These are phyloP conservation scores for Clonostachys byssicola DNA, from an alignment of 2,329 filamentous ascomycete species.

Conservation along the genomic window DNA sequence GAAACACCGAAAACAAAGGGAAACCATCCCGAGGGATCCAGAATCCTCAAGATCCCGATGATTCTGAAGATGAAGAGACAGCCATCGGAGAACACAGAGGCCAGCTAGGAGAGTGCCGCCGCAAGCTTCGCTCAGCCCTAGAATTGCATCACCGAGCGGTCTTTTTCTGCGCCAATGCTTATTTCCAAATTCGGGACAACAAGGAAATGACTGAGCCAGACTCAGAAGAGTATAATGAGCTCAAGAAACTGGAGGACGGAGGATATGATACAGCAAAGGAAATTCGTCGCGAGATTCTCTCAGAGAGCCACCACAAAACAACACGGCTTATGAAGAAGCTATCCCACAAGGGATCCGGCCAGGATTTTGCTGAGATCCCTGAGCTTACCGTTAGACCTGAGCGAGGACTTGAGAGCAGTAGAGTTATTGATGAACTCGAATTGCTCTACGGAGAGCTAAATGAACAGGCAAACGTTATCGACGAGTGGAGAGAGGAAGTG, in stretches of 20 bases:
- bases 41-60: not conserved
- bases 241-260: conserved; percentile 68
- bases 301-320: conserved; percentile 34
- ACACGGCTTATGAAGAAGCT: conserved; percentile 57
- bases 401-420: conserved; percentile 69
- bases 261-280: conserved; percentile 75
- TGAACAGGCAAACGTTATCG: conserved; percentile 64
- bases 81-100: conserved; percentile 24
- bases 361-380: conserved; percentile 59
- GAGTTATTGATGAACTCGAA: conserved; percentile 62
- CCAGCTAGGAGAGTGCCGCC: conserved; percentile 54
- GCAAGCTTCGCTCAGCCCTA: conserved; percentile 65
- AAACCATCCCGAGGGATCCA: not conserved
- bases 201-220: conserved; percentile 57
- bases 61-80: conserved; percentile 19
- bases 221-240: conserved; percentile 59
- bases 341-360: conserved; percentile 41
- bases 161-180: conserved; percentile 82
- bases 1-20: conserved; percentile 1
- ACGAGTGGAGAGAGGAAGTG: conserved; percentile 71
- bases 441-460: conserved; percentile 64
- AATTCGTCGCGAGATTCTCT: conserved; percentile 75
- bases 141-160: conserved; percentile 77
- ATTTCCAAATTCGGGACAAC: conserved; percentile 78
- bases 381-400: conserved; percentile 45